Evolutionary conservation across 441 rosid species (phyloP).

Genomic region (Heliophila coronopifolia): DNA sequence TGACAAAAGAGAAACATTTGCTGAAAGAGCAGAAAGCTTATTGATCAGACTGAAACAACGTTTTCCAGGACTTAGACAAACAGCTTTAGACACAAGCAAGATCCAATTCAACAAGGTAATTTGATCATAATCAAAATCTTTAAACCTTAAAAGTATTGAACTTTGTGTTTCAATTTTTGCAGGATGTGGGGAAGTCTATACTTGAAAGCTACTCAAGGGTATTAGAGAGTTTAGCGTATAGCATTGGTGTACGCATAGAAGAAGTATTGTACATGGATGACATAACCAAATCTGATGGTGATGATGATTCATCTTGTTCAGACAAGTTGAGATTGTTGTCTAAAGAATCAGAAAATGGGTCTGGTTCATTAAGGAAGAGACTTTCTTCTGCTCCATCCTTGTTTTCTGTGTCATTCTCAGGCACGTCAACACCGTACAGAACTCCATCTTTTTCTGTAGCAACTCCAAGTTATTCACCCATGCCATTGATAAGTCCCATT

Average conservation of each 20-base stretch:
- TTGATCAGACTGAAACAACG: too few species aligned
- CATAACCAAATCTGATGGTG: conserved; percentile 39
- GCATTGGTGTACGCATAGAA: conserved; percentile 60
- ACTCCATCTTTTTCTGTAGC: conserved; percentile 32
- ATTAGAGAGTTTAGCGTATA: conserved; percentile 73
- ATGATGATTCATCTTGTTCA: conserved; percentile 25
- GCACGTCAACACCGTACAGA: conserved; percentile 43
- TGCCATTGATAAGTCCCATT: conserved; percentile 40
- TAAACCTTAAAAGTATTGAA: too few species aligned
- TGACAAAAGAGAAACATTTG: conserved; percentile 75
- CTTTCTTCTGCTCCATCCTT: conserved; percentile 35
- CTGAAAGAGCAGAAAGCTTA: conserved; percentile 72
- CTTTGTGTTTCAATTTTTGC: not conserved
- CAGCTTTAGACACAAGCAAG: too few species aligned
- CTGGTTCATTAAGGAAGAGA: conserved; percentile 33
- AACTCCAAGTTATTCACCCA: conserved; percentile 48
- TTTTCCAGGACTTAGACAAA: too few species aligned
- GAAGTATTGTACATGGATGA: conserved; percentile 62
- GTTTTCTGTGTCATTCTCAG: conserved; percentile 42
- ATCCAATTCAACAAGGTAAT: too few species aligned
- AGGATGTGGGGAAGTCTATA: conserved; percentile 99
- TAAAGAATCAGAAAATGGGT: conserved; percentile 21
- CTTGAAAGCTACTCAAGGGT: conserved; percentile 94
- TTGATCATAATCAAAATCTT: too few species aligned
- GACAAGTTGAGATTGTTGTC: conserved; percentile 27